phyloP scores from a whole-genome alignment of 495 filamentous ascomycete genomes.

The Oidiodendron maius region DNA sequence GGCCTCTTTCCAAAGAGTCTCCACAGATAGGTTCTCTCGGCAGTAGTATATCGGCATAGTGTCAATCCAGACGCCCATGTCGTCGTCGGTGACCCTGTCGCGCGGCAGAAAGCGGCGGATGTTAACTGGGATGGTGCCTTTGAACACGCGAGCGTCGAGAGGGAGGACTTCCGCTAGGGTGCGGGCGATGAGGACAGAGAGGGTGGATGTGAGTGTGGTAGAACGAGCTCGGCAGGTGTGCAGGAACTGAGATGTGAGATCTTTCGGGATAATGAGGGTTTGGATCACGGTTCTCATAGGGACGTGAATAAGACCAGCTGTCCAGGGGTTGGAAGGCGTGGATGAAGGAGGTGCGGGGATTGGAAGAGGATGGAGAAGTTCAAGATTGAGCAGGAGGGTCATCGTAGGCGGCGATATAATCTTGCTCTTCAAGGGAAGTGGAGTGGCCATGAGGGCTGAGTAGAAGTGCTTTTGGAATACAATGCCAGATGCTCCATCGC shows the following conservation, averaged over 20 bases:
- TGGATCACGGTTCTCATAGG: neutral
- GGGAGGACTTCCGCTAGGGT: constrained; percentile 7
- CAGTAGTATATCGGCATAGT: constrained; percentile 3
- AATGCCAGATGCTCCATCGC: constrained; percentile 15
- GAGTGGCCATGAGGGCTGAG: neutral
- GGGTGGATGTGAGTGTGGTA: constrained; percentile 7
- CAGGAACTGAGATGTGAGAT: neutral
- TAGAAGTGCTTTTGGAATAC: constrained; percentile 17
- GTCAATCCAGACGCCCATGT: constrained; percentile 13
- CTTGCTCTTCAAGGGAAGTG: neutral
- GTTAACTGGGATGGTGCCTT: constrained; percentile 11
- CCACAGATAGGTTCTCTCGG: neutral
- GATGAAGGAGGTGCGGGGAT: neutral
- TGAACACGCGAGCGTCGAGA: neutral
- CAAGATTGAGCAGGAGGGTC: constrained; percentile 9
- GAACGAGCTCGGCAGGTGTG: constrained; percentile 1
- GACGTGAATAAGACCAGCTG: neutral
- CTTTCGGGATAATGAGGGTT: constrained; percentile 6
- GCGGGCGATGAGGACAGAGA: constrained; percentile 8
- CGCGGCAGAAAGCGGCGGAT: constrained; percentile 11
- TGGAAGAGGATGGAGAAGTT: constrained; percentile 1
- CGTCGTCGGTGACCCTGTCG: neutral
- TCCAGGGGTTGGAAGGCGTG: neutral
- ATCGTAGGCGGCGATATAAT: neutral
- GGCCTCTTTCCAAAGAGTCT: constrained; percentile 7